These are phyloP conservation scores for Solanum peruvianum DNA, from an alignment of 257 asterid species.

Conservation along the genomic window DNA sequence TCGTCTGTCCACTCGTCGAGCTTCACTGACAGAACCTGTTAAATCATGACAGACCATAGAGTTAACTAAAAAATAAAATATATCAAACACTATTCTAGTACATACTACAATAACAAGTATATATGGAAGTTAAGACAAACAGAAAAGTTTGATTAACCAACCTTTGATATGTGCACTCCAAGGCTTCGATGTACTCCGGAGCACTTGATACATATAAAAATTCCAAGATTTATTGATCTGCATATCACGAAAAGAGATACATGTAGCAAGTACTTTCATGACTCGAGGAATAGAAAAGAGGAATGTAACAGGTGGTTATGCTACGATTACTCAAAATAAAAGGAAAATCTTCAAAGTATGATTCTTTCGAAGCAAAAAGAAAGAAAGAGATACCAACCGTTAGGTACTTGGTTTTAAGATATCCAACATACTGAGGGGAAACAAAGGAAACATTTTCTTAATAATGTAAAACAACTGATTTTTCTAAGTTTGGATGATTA, in stretches of 20 bases:
- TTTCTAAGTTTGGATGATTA: neutral
- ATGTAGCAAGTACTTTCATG: neutral
- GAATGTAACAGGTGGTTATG: neutral
- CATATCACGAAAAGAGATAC: conserved; percentile 9
- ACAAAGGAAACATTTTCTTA: neutral
- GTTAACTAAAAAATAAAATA: neutral
- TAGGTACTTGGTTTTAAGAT: neutral
- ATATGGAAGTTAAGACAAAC: conserved; percentile 26
- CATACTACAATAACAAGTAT: neutral
- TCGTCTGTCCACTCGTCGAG: conserved; percentile 92
- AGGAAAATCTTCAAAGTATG: neutral
- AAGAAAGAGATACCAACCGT: neutral
- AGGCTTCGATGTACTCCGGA: conserved; percentile 94
- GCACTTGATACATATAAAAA: conserved; percentile 85
- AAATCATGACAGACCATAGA: neutral
- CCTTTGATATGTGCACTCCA: conserved; percentile 93
- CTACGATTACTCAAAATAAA: neutral
- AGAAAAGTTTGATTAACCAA: neutral
- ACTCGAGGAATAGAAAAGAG: neutral
- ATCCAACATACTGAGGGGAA: neutral
- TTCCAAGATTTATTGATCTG: conserved; percentile 73
- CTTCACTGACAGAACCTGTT: conserved; percentile 68
- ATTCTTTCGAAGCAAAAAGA: neutral
- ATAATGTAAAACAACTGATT: neutral
- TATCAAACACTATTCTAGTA: neutral